phyloP scores from a whole-genome alignment of 257 asterid species.

The Cynanchum wilfordii region DNA sequence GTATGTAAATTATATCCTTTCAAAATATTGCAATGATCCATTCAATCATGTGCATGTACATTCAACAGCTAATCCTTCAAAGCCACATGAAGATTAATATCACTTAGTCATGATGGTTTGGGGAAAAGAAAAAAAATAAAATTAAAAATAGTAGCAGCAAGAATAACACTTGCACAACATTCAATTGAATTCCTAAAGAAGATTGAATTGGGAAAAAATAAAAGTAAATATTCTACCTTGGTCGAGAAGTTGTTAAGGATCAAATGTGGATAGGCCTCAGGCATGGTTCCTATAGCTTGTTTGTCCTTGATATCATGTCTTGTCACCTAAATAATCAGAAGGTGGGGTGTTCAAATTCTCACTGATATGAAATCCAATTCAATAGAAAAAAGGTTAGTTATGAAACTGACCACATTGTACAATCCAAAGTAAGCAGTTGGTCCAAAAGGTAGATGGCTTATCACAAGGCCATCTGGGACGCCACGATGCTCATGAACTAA shows the following conservation, averaged over 20 bases:
- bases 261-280: slow-evolving; percentile 91
- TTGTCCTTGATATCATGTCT: slow-evolving; percentile 92
- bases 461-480: slow-evolving; percentile 78
- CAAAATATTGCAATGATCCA: background rate
- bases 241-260: slow-evolving; percentile 67
- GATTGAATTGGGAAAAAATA: background rate
- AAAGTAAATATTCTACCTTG: slow-evolving; percentile 35
- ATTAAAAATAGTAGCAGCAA: too few relatives aligned
- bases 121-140: too few relatives aligned
- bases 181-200: slow-evolving; percentile 3
- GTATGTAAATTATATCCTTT: background rate
- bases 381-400: background rate
- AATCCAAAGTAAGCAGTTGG: slow-evolving; percentile 93
- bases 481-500: slow-evolving; percentile 96
- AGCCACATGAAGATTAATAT: background rate
- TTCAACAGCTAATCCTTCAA: background rate
- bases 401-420: slow-evolving; percentile 79
- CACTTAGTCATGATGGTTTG: background rate
- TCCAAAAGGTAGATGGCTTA: slow-evolving; percentile 93
- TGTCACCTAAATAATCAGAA: slow-evolving; percentile 55
- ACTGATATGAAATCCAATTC: background rate
- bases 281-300: slow-evolving; percentile 78
- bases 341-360: slow-evolving; percentile 1
- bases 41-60: background rate
- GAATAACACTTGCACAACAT: background rate